phyloP scores from a whole-genome alignment of 441 rosid genomes.

The Corymbia citriodora region DNA sequence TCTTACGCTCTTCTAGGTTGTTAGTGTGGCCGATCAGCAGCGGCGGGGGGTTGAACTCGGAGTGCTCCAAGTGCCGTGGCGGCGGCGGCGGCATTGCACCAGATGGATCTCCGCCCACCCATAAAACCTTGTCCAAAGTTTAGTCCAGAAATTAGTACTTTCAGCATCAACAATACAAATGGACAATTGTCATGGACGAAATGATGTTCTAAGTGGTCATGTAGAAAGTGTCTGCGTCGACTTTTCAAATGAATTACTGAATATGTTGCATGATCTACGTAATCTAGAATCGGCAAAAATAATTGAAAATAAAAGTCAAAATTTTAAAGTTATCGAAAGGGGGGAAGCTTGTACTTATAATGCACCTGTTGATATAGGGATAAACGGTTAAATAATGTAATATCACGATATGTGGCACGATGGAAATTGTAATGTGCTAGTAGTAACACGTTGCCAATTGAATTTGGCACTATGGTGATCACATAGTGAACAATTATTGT shows the following conservation, averaged over 20 bases:
- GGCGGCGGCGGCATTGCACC: neutral
- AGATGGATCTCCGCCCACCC: slow-evolving; percentile 17
- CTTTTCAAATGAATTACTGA: neutral
- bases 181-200: neutral
- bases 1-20: slow-evolving; percentile 24
- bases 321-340: neutral
- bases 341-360: neutral
- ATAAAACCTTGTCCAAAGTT: neutral
- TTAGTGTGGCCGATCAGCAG: slow-evolving; percentile 29
- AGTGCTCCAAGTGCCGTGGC: slow-evolving; percentile 5
- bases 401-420: neutral
- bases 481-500: too few species aligned
- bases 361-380: too few species aligned
- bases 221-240: neutral
- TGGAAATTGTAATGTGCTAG: neutral
- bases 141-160: neutral
- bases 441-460: too few species aligned
- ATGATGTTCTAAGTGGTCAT: neutral
- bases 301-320: neutral
- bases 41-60: slow-evolving; percentile 37
- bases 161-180: neutral
- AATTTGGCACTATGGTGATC: too few species aligned
- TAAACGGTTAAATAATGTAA: neutral
- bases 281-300: neutral
- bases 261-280: neutral